phyloP scores from a whole-genome alignment of 2,329 filamentous ascomycete genomes.

The Tympanopsis confertula region DNA sequence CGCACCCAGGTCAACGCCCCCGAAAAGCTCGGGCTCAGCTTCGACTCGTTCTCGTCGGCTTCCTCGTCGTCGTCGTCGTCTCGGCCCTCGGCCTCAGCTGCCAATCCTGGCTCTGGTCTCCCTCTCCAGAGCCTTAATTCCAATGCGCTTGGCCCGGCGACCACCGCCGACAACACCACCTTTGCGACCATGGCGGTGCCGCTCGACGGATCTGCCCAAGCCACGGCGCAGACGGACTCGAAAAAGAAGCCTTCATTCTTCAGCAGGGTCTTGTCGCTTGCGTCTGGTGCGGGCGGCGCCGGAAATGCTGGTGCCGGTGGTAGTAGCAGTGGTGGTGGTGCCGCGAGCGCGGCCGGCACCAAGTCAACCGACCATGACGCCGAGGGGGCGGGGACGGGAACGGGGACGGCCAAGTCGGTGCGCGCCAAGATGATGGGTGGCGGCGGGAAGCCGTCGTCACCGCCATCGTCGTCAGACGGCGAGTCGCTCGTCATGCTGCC shows the following conservation, averaged over 20 bases:
- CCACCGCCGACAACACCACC: neutral
- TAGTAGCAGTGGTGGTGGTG: slow-evolving; percentile 6
- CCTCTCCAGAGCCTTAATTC: slow-evolving; percentile 5
- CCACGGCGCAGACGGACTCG: slow-evolving; percentile 20
- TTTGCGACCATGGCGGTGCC: slow-evolving; percentile 6
- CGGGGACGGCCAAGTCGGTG: slow-evolving; percentile 2
- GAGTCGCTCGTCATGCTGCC: slow-evolving; percentile 44
- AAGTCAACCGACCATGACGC: neutral
- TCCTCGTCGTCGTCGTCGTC: slow-evolving; percentile 11
- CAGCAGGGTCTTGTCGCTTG: slow-evolving; percentile 46
- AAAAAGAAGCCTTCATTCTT: slow-evolving; percentile 55
- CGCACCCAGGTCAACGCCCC: slow-evolving; percentile 54
- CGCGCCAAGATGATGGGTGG: slow-evolving; percentile 2
- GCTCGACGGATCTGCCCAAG: slow-evolving; percentile 13
- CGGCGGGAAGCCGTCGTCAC: slow-evolving; percentile 17
- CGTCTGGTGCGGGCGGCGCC: slow-evolving; percentile 7
- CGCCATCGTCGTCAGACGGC: slow-evolving; percentile 29
- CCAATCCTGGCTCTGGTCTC: slow-evolving; percentile 9
- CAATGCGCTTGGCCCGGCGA: neutral
- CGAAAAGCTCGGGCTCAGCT: slow-evolving; percentile 36
- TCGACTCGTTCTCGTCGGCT: slow-evolving; percentile 28
- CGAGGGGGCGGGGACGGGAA: neutral
- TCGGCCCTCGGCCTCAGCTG: slow-evolving; percentile 3
- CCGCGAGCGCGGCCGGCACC: slow-evolving; percentile 12
- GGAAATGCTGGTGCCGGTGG: slow-evolving; percentile 7